Percentiles rank a stretch among this genome's conserved stretches.
phyloP scores from a whole-genome alignment of 306 rosid genomes.

The Dryas octopetala region DNA sequence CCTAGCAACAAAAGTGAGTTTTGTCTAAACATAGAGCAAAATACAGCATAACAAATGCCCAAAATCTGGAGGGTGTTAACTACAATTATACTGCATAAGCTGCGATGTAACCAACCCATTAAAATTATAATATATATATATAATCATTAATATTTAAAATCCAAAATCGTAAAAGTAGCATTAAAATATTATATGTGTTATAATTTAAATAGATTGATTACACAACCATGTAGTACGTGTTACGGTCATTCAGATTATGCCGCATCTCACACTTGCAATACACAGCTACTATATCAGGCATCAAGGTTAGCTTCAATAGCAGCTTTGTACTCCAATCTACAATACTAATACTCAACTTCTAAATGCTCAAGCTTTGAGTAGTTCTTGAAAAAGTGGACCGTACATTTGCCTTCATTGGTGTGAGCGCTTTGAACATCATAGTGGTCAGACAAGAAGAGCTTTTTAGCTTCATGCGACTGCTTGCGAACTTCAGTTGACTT shows the following conservation, averaged over 20 bases:
- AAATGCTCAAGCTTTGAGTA: constrained; percentile 83
- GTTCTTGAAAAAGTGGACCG: constrained; percentile 74
- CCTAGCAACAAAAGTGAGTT: constrained; percentile 70
- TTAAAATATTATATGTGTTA: no score
- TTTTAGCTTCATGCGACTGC: no score
- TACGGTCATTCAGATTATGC: constrained; percentile 77
- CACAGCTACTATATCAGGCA: constrained; percentile 92
- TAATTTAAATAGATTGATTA: no score
- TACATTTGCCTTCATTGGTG: constrained; percentile 27
- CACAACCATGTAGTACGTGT: no score
- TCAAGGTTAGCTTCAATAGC: constrained; percentile 64
- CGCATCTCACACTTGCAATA: constrained; percentile 97
- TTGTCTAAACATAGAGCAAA: not conserved
- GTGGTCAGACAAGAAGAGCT: no score
- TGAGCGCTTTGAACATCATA: no score
- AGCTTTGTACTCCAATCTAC: constrained; percentile 90
- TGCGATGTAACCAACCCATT: not conserved
- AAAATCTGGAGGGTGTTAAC: not conserved
- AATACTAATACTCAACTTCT: constrained; percentile 74
- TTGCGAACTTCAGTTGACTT: no score
- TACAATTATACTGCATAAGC: constrained; percentile 55
- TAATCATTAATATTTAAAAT: not conserved
- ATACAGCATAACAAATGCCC: not conserved
- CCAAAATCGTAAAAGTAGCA: not conserved
- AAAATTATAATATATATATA: no score